Conservation (phyloP, 139 green algal species). For the Microglena sp. region DNA sequence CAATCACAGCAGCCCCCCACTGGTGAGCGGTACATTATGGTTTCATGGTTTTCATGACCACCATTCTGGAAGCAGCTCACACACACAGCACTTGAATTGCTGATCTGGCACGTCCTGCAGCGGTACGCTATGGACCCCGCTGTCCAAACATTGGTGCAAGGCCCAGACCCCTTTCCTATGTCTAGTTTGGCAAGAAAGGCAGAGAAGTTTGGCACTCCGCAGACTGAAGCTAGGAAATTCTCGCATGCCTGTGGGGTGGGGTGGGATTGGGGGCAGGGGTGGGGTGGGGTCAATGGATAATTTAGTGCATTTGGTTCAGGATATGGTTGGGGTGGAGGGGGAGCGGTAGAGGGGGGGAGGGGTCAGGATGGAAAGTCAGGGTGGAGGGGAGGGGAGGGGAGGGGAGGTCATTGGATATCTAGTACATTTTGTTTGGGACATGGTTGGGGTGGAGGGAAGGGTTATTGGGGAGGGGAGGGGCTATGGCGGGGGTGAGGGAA, state of each 20-base stretch:
- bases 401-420: too few species aligned
- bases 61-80: slow-evolving; percentile 5
- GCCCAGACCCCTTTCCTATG: slow-evolving; percentile 1
- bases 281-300: too few species aligned
- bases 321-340: too few species aligned
- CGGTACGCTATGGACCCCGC: slow-evolving; percentile 33
- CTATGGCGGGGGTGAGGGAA: too few species aligned
- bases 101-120: slow-evolving; percentile 52
- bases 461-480: too few species aligned
- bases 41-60: not conserved
- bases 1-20: slow-evolving; percentile 63
- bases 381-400: too few species aligned
- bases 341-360: too few species aligned
- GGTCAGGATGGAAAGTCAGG: too few species aligned
- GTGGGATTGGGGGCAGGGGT: too few species aligned
- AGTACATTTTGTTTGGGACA: too few species aligned
- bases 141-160: slow-evolving; percentile 37
- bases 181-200: not conserved
- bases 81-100: slow-evolving; percentile 37
- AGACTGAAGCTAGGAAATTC: not conserved
- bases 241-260: slow-evolving; percentile 13
- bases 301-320: too few species aligned
- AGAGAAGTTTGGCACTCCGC: not conserved
- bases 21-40: slow-evolving; percentile 35
- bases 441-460: too few species aligned